phyloP scores from a whole-genome alignment of 192 early-diverging fungal genomes.

The Mortierella hygrophila region DNA sequence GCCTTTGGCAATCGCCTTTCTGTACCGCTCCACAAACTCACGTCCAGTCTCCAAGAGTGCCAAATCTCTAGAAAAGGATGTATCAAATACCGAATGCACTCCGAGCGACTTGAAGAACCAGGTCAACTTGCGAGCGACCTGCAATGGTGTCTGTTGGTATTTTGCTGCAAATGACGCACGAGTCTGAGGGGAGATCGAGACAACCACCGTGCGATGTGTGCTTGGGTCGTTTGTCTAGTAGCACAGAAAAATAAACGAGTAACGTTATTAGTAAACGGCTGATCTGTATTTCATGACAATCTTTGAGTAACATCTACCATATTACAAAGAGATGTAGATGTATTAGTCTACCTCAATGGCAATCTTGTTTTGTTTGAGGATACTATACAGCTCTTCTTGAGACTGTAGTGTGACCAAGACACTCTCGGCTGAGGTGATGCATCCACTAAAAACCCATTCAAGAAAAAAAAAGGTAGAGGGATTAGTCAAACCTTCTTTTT shows the following conservation, averaged over 20 bases:
- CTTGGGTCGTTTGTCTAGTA: slow-evolving; percentile 50
- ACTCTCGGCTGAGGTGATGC: slow-evolving; percentile 97
- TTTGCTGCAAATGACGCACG: slow-evolving; percentile 92
- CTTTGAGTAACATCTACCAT: not conserved
- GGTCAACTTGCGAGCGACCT: slow-evolving; percentile 79
- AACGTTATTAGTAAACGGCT: not conserved
- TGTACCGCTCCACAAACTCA: slow-evolving; percentile 90
- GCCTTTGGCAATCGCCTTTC: slow-evolving; percentile 56
- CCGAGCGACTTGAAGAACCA: slow-evolving; percentile 86
- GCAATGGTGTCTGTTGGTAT: slow-evolving; percentile 75
- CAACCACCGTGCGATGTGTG: slow-evolving; percentile 73
- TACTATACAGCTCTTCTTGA: slow-evolving; percentile 86
- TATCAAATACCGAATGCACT: slow-evolving; percentile 90
- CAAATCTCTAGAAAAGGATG: slow-evolving; percentile 91
- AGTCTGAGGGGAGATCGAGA: slow-evolving; percentile 93
- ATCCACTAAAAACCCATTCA: slow-evolving; percentile 75
- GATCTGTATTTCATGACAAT: not conserved
- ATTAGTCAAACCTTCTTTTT: slow-evolving; percentile 1
- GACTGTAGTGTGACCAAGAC: slow-evolving; percentile 94
- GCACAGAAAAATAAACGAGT: not conserved
- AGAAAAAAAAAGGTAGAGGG: not conserved
- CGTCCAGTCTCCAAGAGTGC: slow-evolving; percentile 84
- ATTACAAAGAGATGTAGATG: not conserved
- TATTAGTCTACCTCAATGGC: slow-evolving; percentile 47
- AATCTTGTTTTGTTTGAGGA: slow-evolving; percentile 70